These are phyloP conservation scores for Chytriomyces hyalinus DNA, from an alignment of 192 early-diverging fungal species.

Conservation along the genomic window DNA sequence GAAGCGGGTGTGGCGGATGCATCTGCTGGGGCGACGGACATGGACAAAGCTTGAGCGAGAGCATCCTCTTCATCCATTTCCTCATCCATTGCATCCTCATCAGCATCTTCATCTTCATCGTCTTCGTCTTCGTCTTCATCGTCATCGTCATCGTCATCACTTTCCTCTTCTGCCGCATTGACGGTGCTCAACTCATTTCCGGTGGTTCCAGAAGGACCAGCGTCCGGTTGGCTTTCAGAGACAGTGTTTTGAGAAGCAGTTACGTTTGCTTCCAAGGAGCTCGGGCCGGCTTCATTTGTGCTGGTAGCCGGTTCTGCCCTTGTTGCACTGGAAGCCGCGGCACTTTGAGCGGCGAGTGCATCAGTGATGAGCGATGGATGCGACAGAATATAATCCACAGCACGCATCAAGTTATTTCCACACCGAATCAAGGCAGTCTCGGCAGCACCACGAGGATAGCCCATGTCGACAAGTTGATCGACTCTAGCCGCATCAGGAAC, in stretches of 20 bases:
- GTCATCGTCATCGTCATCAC: conserved; percentile 7
- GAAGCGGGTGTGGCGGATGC: neutral
- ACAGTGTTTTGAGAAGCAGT: neutral
- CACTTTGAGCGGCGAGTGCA: conserved; percentile 43
- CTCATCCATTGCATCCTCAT: conserved; percentile 8
- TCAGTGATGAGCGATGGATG: conserved; percentile 56
- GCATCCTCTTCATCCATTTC: neutral
- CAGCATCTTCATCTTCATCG: neutral
- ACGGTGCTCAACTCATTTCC: neutral
- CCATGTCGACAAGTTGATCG: conserved; percentile 84
- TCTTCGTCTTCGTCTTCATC: neutral
- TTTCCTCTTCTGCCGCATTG: neutral
- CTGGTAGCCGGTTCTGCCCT: conserved; percentile 23
- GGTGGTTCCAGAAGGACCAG: neutral
- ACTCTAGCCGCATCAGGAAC: conserved; percentile 69
- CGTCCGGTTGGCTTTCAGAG: neutral
- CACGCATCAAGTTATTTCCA: conserved; percentile 77
- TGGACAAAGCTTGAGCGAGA: conserved; percentile 12
- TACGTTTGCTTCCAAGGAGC: conserved; percentile 9
- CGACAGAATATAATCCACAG: conserved; percentile 83
- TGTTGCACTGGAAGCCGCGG: conserved; percentile 42
- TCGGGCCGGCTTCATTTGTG: conserved; percentile 8
- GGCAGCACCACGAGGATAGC: conserved; percentile 78
- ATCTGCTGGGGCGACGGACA: neutral
- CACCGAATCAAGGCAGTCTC: conserved; percentile 78